These are phyloP conservation scores for Quercus parvula DNA, from an alignment of 306 rosid genomes.

Conservation along the genomic window DNA sequence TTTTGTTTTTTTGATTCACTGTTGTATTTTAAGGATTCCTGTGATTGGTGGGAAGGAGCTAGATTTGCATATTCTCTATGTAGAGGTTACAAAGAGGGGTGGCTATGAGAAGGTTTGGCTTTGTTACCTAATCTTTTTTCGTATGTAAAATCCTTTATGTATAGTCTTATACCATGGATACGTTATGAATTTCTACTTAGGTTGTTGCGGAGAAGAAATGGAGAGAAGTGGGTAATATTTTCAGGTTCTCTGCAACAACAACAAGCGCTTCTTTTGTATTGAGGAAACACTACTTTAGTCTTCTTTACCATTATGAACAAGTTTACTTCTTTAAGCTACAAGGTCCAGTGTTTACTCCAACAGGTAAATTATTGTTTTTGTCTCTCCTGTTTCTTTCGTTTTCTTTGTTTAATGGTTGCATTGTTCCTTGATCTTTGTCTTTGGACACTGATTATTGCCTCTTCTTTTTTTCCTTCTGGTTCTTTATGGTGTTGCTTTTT, in stretches of 20 bases:
- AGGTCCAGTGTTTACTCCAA: conserved; percentile 58
- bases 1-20: background rate
- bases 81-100: conserved; percentile 84
- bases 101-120: conserved; percentile 79
- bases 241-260: conserved; percentile 82
- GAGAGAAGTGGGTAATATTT: conserved; percentile 92
- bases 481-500: background rate
- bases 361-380: conserved; percentile 33
- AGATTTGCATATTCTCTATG: conserved; percentile 83
- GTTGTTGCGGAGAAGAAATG: conserved; percentile 97
- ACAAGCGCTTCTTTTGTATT: conserved; percentile 94
- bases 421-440: background rate
- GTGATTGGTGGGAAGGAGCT: conserved; percentile 98
- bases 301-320: conserved; percentile 86
- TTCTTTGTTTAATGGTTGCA: background rate
- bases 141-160: background rate
- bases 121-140: background rate
- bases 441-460: background rate
- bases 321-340: conserved; percentile 65
- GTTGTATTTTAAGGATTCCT: conserved; percentile 63
- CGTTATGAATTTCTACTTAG: conserved; percentile 26
- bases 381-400: background rate
- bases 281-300: conserved; percentile 76
- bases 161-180: background rate
- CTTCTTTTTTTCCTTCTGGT: background rate